Percentiles rank a stretch among this genome's conserved stretches.
phyloP scores from a whole-genome alignment of 495 filamentous ascomycete species.

The Chaetomidium leptoderma region DNA sequence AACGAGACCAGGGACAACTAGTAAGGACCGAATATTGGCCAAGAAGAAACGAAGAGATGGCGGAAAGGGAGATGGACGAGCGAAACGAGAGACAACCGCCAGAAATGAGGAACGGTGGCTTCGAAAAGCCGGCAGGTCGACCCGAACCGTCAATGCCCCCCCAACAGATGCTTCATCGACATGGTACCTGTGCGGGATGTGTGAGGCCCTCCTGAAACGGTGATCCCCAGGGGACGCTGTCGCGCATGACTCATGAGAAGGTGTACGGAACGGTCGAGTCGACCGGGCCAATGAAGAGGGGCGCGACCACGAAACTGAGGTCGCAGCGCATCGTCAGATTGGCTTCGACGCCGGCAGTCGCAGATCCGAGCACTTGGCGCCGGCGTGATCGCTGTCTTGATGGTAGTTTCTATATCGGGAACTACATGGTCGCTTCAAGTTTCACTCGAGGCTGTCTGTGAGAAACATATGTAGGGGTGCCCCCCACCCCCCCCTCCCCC shows the following conservation, averaged over 20 bases:
- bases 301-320: background rate
- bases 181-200: background rate
- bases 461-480: too few species aligned
- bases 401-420: conserved; percentile 1
- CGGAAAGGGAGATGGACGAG: background rate
- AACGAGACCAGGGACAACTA: background rate
- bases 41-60: conserved; percentile 6
- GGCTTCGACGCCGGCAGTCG: conserved; percentile 15
- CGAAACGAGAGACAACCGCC: conserved; percentile 4
- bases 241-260: conserved; percentile 3
- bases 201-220: conserved; percentile 16
- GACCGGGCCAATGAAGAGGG: conserved; percentile 11
- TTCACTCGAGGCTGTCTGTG: background rate
- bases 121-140: conserved; percentile 1
- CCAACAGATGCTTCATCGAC: background rate
- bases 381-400: conserved; percentile 5
- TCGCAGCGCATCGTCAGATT: background rate
- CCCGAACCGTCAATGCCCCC: background rate
- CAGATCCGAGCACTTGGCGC: background rate
- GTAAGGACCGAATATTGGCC: background rate
- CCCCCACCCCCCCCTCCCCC: too few species aligned
- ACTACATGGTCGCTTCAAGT: too few species aligned
- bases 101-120: background rate
- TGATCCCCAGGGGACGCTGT: conserved; percentile 13
- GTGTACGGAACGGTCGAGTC: conserved; percentile 2